These are phyloP conservation scores for Aquanectria penicillioides DNA, from an alignment of 2,329 filamentous ascomycete genomes.

Conservation along the genomic window DNA sequence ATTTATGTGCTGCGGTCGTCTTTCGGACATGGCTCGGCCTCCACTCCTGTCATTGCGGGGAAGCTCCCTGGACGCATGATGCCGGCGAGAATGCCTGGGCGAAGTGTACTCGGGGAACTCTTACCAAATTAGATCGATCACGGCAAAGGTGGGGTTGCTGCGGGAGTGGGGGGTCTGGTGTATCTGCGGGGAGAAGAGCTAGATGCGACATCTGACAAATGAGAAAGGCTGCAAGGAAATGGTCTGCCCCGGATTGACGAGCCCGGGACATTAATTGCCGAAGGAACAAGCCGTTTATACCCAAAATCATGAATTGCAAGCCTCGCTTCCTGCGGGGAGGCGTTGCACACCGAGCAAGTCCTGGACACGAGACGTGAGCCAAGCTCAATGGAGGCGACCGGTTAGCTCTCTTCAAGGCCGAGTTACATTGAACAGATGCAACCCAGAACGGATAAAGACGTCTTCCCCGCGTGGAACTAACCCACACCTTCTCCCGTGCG, in stretches of 20 bases:
- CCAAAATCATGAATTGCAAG: too few relatives aligned
- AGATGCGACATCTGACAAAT: not conserved
- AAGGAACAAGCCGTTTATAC: not conserved
- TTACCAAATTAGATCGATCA: slow-evolving; percentile 19
- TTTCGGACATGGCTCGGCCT: slow-evolving; percentile 26
- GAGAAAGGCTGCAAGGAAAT: not conserved
- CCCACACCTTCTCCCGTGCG: not conserved
- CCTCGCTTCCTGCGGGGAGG: too few relatives aligned
- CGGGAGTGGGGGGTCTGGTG: slow-evolving; percentile 14
- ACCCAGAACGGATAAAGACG: slow-evolving; percentile 11
- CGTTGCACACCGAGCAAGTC: too few relatives aligned
- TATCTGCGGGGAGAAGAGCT: slow-evolving; percentile 3
- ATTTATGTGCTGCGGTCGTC: slow-evolving; percentile 12
- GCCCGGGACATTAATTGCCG: not conserved
- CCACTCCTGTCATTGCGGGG: slow-evolving; percentile 13
- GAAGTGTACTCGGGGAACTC: slow-evolving; percentile 10
- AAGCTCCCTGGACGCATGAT: not conserved
- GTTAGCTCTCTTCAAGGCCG: too few relatives aligned
- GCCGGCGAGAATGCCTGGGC: slow-evolving; percentile 21
- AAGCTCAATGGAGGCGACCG: too few relatives aligned
- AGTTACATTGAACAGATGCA: slow-evolving; percentile 13
- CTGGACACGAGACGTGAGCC: too few relatives aligned
- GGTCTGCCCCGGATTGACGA: not conserved
- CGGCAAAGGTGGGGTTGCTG: slow-evolving; percentile 12
- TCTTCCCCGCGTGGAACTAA: slow-evolving; percentile 5